Conservation (phyloP, 1,284 basidiomycete species). For the Coniophora puteana region DNA sequence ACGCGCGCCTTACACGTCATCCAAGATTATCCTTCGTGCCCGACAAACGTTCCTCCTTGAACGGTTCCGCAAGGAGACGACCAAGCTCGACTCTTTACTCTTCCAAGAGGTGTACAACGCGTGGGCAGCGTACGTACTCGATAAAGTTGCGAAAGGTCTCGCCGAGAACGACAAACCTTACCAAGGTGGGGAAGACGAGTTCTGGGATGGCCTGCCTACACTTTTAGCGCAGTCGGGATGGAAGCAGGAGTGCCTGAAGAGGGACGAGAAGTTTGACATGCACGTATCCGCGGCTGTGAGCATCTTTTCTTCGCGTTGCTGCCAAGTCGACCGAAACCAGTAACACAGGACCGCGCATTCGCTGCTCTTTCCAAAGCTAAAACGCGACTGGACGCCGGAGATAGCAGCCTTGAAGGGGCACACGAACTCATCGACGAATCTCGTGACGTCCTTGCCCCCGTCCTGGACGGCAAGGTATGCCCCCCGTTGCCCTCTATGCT, state of each 20-base stretch:
- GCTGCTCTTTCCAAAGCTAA: constrained; percentile 47
- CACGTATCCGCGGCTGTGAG: constrained; percentile 73
- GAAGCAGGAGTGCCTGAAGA: constrained; percentile 66
- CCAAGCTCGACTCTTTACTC: constrained; percentile 55
- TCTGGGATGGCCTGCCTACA: too few species aligned
- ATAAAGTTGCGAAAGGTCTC: constrained; percentile 58
- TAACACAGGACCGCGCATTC: constrained; percentile 47
- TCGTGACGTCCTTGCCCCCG: constrained; percentile 70
- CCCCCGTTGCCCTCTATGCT: not conserved
- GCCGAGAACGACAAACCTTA: constrained; percentile 41
- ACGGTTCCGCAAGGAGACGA: constrained; percentile 54
- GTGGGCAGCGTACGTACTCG: constrained; percentile 64
- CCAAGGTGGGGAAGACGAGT: constrained; percentile 45
- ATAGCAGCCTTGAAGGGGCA: constrained; percentile 44
- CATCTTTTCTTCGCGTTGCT: constrained; percentile 12
- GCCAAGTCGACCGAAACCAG: constrained; percentile 15
- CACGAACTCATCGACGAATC: constrained; percentile 68
- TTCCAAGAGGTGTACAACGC: constrained; percentile 58
- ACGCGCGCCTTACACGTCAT: constrained; percentile 13
- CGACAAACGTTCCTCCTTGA: constrained; percentile 83
- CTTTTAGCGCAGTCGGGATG: constrained; percentile 51
- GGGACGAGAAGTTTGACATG: constrained; percentile 92
- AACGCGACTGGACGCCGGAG: constrained; percentile 35
- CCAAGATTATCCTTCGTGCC: constrained; percentile 88
- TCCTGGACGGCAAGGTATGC: constrained; percentile 72